phyloP scores from a whole-genome alignment of 1,139 yeast genomes.

The Geotrichum restrictum region DNA sequence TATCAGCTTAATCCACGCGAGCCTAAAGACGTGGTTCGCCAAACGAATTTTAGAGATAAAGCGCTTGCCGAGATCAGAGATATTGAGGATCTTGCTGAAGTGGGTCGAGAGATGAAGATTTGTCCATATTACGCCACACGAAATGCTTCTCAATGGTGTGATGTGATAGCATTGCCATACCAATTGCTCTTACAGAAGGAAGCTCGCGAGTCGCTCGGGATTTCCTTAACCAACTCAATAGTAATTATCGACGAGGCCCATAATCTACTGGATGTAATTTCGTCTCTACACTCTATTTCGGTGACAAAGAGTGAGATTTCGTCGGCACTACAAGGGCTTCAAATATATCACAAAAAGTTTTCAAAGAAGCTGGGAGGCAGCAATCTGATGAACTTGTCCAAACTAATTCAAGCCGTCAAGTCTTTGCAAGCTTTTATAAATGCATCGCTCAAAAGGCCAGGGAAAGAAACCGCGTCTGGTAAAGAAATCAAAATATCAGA shows the following conservation, averaged over 20 bases:
- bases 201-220: constrained; percentile 57
- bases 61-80: constrained; percentile 64
- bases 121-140: constrained; percentile 86
- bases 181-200: constrained; percentile 67
- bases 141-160: constrained; percentile 45
- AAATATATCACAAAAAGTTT: constrained; percentile 57
- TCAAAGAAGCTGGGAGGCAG: constrained; percentile 62
- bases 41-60: constrained; percentile 54
- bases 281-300: constrained; percentile 61
- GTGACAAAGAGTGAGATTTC: constrained; percentile 52
- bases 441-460: constrained; percentile 26
- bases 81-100: constrained; percentile 68
- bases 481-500: constrained; percentile 49
- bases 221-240: constrained; percentile 60
- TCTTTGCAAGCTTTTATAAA: constrained; percentile 49
- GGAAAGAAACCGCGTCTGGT: constrained; percentile 48
- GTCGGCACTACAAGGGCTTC: constrained; percentile 46
- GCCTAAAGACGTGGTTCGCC: constrained; percentile 36
- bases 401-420: constrained; percentile 56
- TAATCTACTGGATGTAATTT: constrained; percentile 73
- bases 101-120: constrained; percentile 55
- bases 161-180: constrained; percentile 79
- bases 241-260: constrained; percentile 93
- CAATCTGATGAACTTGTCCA: constrained; percentile 66
- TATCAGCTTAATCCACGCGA: constrained; percentile 44